A percentile compares a stretch with the other conserved stretches of the same genome.
phyloP scores from a whole-genome alignment of 331 rosid genomes.

The Malus hybrid region DNA sequence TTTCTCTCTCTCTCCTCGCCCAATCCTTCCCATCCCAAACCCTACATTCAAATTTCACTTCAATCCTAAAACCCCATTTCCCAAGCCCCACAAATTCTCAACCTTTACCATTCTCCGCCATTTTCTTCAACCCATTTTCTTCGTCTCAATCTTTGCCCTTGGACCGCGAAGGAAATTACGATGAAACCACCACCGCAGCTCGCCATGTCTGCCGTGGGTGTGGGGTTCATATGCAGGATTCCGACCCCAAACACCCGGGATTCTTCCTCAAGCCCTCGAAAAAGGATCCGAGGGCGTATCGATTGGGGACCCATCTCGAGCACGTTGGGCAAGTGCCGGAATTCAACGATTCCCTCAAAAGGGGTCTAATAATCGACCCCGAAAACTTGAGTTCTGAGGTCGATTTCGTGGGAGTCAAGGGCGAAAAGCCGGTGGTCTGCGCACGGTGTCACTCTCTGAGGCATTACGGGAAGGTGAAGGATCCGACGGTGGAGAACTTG shows the following conservation, averaged over 20 bases:
- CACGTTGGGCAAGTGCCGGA: slow-evolving; percentile 55
- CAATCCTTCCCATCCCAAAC: neutral
- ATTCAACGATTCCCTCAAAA: slow-evolving; percentile 61
- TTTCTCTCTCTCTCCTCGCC: slow-evolving; percentile 5
- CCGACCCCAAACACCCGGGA: slow-evolving; percentile 68
- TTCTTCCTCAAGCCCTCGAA: slow-evolving; percentile 68
- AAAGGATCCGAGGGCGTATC: slow-evolving; percentile 43
- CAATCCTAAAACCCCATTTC: slow-evolving; percentile 2
- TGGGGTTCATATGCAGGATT: slow-evolving; percentile 79
- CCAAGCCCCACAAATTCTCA: neutral
- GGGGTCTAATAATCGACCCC: slow-evolving; percentile 50
- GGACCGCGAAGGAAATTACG: slow-evolving; percentile 79
- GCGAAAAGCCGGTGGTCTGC: slow-evolving; percentile 68
- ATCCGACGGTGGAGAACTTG: slow-evolving; percentile 74
- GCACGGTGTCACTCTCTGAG: slow-evolving; percentile 86
- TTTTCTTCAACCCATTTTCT: slow-evolving; percentile 19
- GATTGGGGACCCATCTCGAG: slow-evolving; percentile 40
- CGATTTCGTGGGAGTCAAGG: slow-evolving; percentile 10
- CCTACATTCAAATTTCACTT: neutral
- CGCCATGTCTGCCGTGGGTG: slow-evolving; percentile 74
- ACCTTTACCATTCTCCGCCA: neutral
- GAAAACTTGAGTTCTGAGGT: slow-evolving; percentile 19
- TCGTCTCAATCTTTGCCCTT: slow-evolving; percentile 21
- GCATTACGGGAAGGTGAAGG: slow-evolving; percentile 89
- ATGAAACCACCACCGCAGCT: slow-evolving; percentile 37